A percentile compares a stretch with the other conserved stretches of the same genome.
Evolutionary conservation across 2,329 filamentous ascomycete species (phyloP).

Genomic region (Paecilomyces sp.): DNA sequence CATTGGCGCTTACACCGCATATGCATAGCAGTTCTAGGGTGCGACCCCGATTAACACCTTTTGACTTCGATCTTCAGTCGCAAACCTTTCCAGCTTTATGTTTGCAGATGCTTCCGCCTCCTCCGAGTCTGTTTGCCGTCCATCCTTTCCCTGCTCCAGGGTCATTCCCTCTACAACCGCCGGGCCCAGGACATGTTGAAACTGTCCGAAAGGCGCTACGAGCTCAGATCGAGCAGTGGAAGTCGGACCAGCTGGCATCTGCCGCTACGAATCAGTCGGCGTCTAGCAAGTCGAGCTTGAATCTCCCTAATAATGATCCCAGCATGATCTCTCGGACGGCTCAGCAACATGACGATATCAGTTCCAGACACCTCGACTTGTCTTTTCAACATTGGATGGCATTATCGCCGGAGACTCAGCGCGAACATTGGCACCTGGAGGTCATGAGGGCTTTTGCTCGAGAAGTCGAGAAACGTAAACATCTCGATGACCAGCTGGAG

Average conservation of each 20-base stretch:
- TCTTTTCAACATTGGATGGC: slow-evolving; percentile 71
- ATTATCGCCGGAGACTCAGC: slow-evolving; percentile 49
- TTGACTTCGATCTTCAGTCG: slow-evolving; percentile 76
- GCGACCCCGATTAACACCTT: slow-evolving; percentile 40
- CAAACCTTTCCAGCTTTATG: slow-evolving; percentile 82
- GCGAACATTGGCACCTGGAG: slow-evolving; percentile 40
- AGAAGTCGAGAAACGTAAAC: slow-evolving; percentile 38
- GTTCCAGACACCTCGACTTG: slow-evolving; percentile 67
- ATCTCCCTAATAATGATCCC: slow-evolving; percentile 20
- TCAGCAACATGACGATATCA: slow-evolving; percentile 58
- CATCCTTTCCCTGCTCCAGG: slow-evolving; percentile 69
- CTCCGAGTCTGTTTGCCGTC: slow-evolving; percentile 73
- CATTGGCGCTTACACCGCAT: slow-evolving; percentile 8
- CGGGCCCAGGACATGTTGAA: slow-evolving; percentile 65
- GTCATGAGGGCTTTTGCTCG: slow-evolving; percentile 40
- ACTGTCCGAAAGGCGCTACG: slow-evolving; percentile 62
- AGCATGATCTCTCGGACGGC: slow-evolving; percentile 41
- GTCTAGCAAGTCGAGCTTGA: slow-evolving; percentile 27
- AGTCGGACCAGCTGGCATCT: slow-evolving; percentile 35
- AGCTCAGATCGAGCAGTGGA: slow-evolving; percentile 62
- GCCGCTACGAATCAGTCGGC: slow-evolving; percentile 35
- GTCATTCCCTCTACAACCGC: slow-evolving; percentile 75
- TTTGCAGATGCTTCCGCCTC: slow-evolving; percentile 70
- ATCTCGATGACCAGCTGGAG: slow-evolving; percentile 35
- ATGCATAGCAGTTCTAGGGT: slow-evolving; percentile 33